Evolutionary conservation across 805 yeast species (phyloP).

Genomic region (Teunomyces panamensis): DNA sequence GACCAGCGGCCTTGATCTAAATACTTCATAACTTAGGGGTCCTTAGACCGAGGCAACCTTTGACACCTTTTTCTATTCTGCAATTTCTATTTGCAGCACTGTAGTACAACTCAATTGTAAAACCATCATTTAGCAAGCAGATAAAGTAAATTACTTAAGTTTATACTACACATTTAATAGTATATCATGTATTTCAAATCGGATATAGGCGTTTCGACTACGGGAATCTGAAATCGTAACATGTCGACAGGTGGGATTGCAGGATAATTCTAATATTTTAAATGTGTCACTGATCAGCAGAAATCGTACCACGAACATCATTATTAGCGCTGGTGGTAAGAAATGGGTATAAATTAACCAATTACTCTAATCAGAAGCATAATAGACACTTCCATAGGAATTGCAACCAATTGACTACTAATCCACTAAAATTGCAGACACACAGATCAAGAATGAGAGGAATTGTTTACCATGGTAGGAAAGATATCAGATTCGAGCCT

Average conservation of each 20-base stretch:
- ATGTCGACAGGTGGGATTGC: background rate
- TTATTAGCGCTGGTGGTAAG: background rate
- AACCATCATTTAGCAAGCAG: too few species aligned
- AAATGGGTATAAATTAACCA: background rate
- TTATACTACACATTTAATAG: too few species aligned
- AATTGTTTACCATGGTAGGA: constrained; percentile 1
- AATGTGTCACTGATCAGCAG: background rate
- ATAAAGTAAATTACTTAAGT: too few species aligned
- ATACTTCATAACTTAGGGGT: background rate
- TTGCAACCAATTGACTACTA: background rate
- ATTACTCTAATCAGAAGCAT: background rate
- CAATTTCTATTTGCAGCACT: background rate
- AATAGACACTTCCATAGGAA: background rate
- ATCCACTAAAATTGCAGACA: background rate
- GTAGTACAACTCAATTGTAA: background rate
- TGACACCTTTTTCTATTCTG: too few species aligned
- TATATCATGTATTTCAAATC: too few species aligned
- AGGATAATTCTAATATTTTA: background rate
- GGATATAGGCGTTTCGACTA: background rate
- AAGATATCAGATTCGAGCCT: constrained; percentile 2
- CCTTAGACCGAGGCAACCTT: too few species aligned
- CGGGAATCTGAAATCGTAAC: background rate
- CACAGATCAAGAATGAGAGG: background rate
- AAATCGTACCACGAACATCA: background rate
- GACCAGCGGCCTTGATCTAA: background rate